A percentile compares a stretch with the other conserved stretches of the same genome.
Evolutionary conservation across 2,329 filamentous ascomycete genomes (phyloP).

Genomic region (Incumbomyces delicatus): DNA sequence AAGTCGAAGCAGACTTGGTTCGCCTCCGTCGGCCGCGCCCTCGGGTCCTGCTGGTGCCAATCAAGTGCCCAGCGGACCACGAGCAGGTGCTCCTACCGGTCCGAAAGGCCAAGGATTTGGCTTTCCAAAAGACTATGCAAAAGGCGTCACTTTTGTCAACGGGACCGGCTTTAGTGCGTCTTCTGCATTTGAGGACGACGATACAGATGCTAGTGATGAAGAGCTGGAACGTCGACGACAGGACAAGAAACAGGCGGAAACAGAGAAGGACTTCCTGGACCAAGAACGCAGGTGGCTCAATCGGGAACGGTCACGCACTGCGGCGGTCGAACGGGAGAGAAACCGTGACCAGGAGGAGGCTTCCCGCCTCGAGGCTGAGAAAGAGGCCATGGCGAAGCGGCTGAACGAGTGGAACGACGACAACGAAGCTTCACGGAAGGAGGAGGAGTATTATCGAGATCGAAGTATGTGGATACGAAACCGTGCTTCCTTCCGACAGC

Average conservation of each 20-base stretch:
- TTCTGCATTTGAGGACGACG: conserved; percentile 62
- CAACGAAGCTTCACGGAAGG: conserved; percentile 61
- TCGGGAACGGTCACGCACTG: conserved; percentile 71
- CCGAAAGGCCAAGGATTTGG: conserved; percentile 54
- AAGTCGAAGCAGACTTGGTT: conserved; percentile 56
- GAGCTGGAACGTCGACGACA: conserved; percentile 67
- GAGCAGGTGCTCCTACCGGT: conserved; percentile 65
- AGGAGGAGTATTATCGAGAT: conserved; percentile 77
- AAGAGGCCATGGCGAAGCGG: conserved; percentile 59
- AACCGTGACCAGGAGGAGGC: conserved; percentile 69
- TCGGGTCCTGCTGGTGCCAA: conserved; percentile 58
- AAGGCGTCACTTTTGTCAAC: conserved; percentile 73
- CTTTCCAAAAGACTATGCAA: conserved; percentile 62
- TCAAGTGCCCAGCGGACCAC: conserved; percentile 66
- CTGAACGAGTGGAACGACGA: conserved; percentile 85
- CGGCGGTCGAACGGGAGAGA: conserved; percentile 75
- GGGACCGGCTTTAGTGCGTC: conserved; percentile 58
- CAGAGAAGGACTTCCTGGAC: conserved; percentile 71
- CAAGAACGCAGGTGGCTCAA: conserved; percentile 86
- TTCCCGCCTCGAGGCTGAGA: conserved; percentile 52
- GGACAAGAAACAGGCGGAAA: conserved; percentile 62
- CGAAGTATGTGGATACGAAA: conserved; percentile 76
- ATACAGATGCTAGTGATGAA: conserved; percentile 76
- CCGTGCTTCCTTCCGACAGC: conserved; percentile 59
- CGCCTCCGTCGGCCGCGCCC: conserved; percentile 56